Evolutionary conservation across 2,329 filamentous ascomycete species (phyloP).

Genomic region (Arachnopeziza araneosa): DNA sequence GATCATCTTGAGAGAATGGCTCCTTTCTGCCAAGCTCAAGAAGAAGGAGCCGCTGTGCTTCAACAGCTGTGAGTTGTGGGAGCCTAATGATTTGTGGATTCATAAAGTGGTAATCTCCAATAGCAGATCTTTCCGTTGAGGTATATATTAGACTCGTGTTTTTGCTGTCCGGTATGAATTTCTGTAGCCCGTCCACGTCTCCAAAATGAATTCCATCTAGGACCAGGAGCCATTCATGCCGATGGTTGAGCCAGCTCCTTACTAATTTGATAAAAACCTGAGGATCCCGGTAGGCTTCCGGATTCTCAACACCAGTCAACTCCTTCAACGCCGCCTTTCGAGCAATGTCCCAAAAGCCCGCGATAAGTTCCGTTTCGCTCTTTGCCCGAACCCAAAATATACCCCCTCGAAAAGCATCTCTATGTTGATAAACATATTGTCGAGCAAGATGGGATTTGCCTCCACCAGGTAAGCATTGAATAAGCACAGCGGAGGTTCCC

Average conservation of each 20-base stretch:
- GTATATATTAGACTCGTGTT: conserved; percentile 64
- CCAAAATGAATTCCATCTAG: conserved; percentile 63
- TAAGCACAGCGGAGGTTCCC: conserved; percentile 57
- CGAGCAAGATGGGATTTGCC: conserved; percentile 66
- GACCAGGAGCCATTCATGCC: conserved; percentile 61
- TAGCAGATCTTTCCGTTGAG: conserved; percentile 53
- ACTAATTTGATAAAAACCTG: conserved; percentile 51
- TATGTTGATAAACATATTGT: conserved; percentile 59
- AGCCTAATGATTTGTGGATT: conserved; percentile 53
- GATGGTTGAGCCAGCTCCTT: conserved; percentile 54
- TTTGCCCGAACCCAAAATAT: conserved; percentile 66
- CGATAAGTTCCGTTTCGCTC: conserved; percentile 50
- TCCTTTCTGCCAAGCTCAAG: conserved; percentile 55
- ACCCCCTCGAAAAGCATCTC: conserved; percentile 55
- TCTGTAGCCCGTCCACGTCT: conserved; percentile 46
- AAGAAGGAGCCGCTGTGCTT: conserved; percentile 56
- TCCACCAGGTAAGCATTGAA: conserved; percentile 59
- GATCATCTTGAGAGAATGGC: conserved; percentile 47
- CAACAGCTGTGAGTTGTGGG: conserved; percentile 46
- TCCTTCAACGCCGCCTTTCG: conserved; percentile 45
- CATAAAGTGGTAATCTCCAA: conserved; percentile 52
- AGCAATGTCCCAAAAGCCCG: conserved; percentile 62
- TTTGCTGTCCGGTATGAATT: conserved; percentile 59
- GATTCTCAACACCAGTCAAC: conserved; percentile 29
- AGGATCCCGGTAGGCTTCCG: conserved; percentile 26